Base-by-base conservation (phyloP, 768 basidiomycete genomes). In the Lactifluus rugatus region DNA sequence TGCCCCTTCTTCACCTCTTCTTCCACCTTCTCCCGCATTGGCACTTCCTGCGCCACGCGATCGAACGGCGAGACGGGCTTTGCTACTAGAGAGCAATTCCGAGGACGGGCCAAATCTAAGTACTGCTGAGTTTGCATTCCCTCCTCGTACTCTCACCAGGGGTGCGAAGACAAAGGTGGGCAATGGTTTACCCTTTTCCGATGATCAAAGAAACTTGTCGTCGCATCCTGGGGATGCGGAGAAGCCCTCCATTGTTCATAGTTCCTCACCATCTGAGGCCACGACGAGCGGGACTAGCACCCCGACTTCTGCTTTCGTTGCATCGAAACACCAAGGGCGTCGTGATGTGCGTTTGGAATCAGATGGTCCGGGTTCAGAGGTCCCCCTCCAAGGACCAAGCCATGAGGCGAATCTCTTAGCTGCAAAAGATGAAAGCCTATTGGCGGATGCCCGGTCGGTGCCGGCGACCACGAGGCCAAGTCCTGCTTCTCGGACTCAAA, bases 61-160 rank as follows among this genome's bases (percentile, higher is more conserved):
- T 66, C 51, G 65, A 32, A 49, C 67, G 2, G 61, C 67, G 25
- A 75, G 72, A 60, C 73, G 70, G 48, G 63, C 66, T 14, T 57
- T 64, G 16, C 60, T 64, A 2, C 52, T 64, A 2, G 76, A 76
- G 32, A 68, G 66, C 31, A 64, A 62, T 48, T 67, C 63, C n/a
- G 77, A 80, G 25, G 77, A 77, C 44, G 66, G 69, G 5, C 67
- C 70, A 21, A 73, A 76, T 28, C 72, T 78, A 6, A 79, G 75
- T 62, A 78, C 76, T 48, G 71, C 74, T 19, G 73, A 75, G 44
- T 83, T 84, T 52, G 78, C 76, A 0, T 82, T 84, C 56, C 82
- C 82, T 32, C 70, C 74, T 1, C 70, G 74, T 34, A 61, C 67
- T 17, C 54, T 62, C 8, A 66, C 71, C 25, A 69, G 23, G 71